Conservation (phyloP, 495 filamentous ascomycete species). For the Aspergillus conjunctus region DNA sequence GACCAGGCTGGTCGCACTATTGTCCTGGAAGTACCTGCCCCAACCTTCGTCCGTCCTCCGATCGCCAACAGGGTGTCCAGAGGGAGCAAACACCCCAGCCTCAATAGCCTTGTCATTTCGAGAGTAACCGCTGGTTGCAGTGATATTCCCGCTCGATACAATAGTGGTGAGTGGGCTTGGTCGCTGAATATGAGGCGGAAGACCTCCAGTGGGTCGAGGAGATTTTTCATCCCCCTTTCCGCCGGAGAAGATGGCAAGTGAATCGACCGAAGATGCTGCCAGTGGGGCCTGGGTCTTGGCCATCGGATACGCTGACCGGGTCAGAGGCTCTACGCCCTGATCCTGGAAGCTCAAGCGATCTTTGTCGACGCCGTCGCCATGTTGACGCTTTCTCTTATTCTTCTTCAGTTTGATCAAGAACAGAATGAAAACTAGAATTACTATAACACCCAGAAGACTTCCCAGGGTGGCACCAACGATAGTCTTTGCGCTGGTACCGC, state of each 20-base stretch:
- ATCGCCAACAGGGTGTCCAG: constrained; percentile 42
- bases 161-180: constrained; percentile 40
- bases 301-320: constrained; percentile 48
- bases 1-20: constrained; percentile 47
- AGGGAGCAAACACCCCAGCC: constrained; percentile 17
- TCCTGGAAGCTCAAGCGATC: constrained; percentile 66
- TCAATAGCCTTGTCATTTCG: constrained; percentile 29
- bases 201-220: constrained; percentile 30
- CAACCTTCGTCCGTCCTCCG: constrained; percentile 60
- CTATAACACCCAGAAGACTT: constrained; percentile 68
- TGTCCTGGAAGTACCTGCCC: constrained; percentile 61
- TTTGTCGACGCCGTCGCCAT: constrained; percentile 58
- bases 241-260: constrained; percentile 48
- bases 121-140: constrained; percentile 31
- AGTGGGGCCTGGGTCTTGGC: constrained; percentile 42
- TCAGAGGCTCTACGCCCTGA: constrained; percentile 56
- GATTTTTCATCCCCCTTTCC: constrained; percentile 42
- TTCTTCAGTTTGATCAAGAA: constrained; percentile 66
- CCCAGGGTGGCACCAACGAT: constrained; percentile 83
- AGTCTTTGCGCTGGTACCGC: constrained; percentile 40
- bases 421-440: constrained; percentile 68
- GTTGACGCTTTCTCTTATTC: constrained; percentile 53
- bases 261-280: constrained; percentile 51
- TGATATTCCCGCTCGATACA: constrained; percentile 33
- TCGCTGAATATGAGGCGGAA: constrained; percentile 28